Evolutionary conservation across 306 rosid species (phyloP), one percentile per base, ranked within the genome.

Genomic region (Prinsepia uniflora): DNA sequence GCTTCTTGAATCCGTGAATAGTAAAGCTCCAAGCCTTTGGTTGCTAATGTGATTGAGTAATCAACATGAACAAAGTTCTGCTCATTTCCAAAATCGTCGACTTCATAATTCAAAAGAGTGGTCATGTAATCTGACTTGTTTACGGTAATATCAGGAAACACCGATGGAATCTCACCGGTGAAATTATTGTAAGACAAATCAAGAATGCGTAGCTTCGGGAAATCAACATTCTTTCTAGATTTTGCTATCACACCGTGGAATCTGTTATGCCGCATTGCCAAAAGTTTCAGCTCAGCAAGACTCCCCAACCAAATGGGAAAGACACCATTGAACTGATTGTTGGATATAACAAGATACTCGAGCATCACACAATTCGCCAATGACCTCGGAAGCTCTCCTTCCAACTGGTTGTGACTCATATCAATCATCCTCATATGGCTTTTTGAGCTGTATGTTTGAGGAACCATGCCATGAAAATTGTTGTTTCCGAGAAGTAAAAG

Each of bases 151-250:
- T 5, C 9, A 11, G 34, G 18, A 24, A 43, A 64, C 0, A 43
- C 6, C 19, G n/a, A 6, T 4, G n/a, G 68, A 44, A 64, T 12
- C 11, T 13, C 11, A 0, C 68, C 68, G 3, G 68, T 43, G n/a
- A 64, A 64, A 64, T 64, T 20, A 44, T 64, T 64, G 53, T 64
- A 20, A 43, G 68, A 20, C 40, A 64, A 13, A 20, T 64, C 41
- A 18, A 64, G 5, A 64, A 64, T 12, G 11, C 40, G 40, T 24
- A 64, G 19, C 53, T 19, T 18, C 17, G 41, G 68, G 40, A 64
- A 64, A 43, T 24, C 13, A 0, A 11, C 6, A 64, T 22, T 20
- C 18, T 64, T 18, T 64, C 48, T 9, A 7, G 55, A 49, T 0
- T 65, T 46, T 19, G 20, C 42, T 13, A 65, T 20, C 22, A 65